Evolutionary conservation across 2,329 filamentous ascomycete genomes (phyloP), one percentile per base, ranked within the genome.

Genomic region (Ceratocystis destructans): DNA sequence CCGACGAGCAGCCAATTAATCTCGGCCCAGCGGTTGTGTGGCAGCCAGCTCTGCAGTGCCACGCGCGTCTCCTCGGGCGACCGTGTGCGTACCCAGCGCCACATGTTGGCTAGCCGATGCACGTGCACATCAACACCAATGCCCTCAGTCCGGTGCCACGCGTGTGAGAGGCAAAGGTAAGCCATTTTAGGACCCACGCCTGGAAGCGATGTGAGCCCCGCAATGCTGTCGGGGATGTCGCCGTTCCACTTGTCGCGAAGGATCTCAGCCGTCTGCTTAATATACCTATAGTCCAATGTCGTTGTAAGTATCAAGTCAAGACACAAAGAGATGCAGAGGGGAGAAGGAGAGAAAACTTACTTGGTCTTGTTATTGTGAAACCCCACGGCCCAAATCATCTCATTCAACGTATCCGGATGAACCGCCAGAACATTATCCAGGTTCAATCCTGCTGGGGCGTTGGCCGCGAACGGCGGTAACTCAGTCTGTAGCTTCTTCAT

Each of bases 111-210:
- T 75, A 96, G 95, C 66, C 92, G 87, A 76, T 96, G 92, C 2
- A 96, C 92, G 75, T 96, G 92, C 4, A 96, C 91, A 74, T 96
- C 92, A 62, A 96, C 92, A 31, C 92, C 92, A 70, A 96, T 96
- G 6, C 92, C 92, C 72, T 84, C 79, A 65, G 82, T 83, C 44
- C 79, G 77, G 71, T 77, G 75, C 83, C 83, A 85, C 81, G 72
- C 89, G 0, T 87, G 87, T 61, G 86, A 87, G 78, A 96, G 83
- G 73, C 88, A 93, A 25, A 96, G 82, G 74, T 94, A 92, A 12
- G 87, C 91, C 92, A 96, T 96, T 77, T 96, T 96, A 37, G 92
- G 92, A 0, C 92, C 92, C 0, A 96, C 92, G 4, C 92, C 92
- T 0, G 91, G 91, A 0, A 96, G 81, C 1, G 84, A 83, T 64